phyloP scores from a whole-genome alignment of 495 filamentous ascomycete species.

The Penicillium lividum region DNA sequence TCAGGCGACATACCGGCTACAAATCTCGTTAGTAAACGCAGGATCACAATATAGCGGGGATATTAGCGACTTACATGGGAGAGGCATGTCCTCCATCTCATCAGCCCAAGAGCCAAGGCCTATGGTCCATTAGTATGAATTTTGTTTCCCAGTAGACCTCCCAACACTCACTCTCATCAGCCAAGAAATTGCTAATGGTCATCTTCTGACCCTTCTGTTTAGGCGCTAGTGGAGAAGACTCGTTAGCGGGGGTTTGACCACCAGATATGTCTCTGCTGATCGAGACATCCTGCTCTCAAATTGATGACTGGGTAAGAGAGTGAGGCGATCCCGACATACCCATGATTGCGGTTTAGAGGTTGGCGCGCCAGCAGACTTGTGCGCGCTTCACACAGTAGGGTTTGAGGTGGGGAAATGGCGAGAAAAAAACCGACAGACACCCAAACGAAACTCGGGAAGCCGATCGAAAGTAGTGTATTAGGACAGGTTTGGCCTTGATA shows the following conservation, averaged over 20 bases:
- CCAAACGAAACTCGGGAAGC: slow-evolving; percentile 18
- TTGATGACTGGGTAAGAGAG: neutral
- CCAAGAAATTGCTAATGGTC: slow-evolving; percentile 88
- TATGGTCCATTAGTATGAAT: slow-evolving; percentile 49
- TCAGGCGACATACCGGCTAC: slow-evolving; percentile 42
- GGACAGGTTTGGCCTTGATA: slow-evolving; percentile 10
- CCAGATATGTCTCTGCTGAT: neutral
- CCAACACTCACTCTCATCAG: slow-evolving; percentile 70
- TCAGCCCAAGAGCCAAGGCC: slow-evolving; percentile 96
- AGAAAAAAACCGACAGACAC: slow-evolving; percentile 23
- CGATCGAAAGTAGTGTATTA: slow-evolving; percentile 14
- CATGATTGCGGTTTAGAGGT: slow-evolving; percentile 74
- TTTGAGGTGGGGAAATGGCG: slow-evolving; percentile 19
- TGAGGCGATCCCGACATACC: slow-evolving; percentile 56
- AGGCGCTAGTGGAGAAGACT: slow-evolving; percentile 60
- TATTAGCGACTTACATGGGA: slow-evolving; percentile 60
- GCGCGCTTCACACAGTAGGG: slow-evolving; percentile 43
- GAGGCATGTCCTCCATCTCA: slow-evolving; percentile 87
- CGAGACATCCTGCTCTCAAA: neutral
- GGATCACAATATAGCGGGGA: slow-evolving; percentile 14
- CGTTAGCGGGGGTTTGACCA: slow-evolving; percentile 16
- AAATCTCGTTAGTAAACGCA: slow-evolving; percentile 21
- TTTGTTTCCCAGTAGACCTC: slow-evolving; percentile 13
- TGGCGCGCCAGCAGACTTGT: slow-evolving; percentile 46
- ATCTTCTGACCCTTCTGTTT: slow-evolving; percentile 93